Evolutionary conservation across 2,329 filamentous ascomycete species (phyloP).

Genomic region (Parastagonospora avenae): DNA sequence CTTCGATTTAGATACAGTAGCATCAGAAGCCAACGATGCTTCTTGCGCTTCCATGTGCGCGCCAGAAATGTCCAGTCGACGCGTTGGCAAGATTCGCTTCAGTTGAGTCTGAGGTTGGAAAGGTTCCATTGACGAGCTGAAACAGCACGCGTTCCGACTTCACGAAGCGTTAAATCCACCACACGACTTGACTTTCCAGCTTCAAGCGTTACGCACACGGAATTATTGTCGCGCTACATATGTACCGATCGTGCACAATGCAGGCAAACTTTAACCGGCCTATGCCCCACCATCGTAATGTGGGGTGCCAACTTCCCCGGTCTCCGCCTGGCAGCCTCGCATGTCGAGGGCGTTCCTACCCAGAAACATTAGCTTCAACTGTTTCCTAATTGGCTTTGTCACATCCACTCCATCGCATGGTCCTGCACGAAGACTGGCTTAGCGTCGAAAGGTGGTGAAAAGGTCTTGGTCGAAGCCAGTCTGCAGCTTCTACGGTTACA

Average conservation of each 20-base stretch:
- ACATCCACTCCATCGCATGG: neutral
- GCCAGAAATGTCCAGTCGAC: no score
- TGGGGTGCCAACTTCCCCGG: constrained; percentile 23
- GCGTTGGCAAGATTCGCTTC: no score
- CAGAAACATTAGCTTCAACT: neutral
- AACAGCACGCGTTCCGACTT: no score
- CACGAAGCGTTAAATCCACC: no score
- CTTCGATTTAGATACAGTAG: no score
- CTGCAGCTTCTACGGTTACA: neutral
- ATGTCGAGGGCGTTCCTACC: neutral
- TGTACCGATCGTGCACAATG: neutral
- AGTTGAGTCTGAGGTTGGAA: no score
- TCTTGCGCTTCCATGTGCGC: no score
- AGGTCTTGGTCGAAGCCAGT: neutral
- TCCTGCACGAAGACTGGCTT: neutral
- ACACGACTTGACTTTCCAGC: no score
- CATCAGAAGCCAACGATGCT: no score
- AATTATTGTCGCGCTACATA: neutral
- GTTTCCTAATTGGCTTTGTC: neutral
- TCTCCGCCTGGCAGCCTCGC: neutral
- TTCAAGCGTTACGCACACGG: neutral
- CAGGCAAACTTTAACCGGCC: constrained; percentile 26
- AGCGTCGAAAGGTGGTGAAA: no score
- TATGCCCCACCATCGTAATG: constrained; percentile 37
- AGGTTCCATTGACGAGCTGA: no score